Conservation (phyloP, 192 early-diverging fungal species). For the Umbelopsis ramanniana region DNA sequence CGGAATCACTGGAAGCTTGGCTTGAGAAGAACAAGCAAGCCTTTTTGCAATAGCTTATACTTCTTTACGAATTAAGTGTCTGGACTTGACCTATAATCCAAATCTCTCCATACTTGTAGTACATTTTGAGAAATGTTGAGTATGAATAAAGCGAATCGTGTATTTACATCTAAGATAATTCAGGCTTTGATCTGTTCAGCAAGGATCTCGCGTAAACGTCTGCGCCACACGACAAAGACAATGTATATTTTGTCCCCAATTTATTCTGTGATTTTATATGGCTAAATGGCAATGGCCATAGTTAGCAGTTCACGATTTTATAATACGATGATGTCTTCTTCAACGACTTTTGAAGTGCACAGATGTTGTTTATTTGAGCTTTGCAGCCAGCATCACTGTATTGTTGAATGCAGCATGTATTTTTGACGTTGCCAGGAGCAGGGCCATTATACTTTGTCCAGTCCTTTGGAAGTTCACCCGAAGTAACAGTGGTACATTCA, state of each 20-base stretch:
- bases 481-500: background rate
- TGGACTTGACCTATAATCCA: no score
- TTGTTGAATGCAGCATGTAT: background rate
- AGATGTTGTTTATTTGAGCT: background rate
- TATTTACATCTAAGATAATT: no score
- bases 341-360: background rate
- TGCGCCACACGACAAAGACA: no score
- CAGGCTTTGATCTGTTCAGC: no score
- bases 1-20: constrained; percentile 12
- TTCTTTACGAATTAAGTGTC: no score
- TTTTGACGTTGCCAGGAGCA: background rate
- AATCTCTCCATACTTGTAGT: no score
- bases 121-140: no score
- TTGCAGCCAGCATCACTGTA: background rate
- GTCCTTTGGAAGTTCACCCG: background rate
- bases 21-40: background rate
- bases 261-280: no score
- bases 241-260: no score
- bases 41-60: background rate
- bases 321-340: background rate
- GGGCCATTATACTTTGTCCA: background rate
- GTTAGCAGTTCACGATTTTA: background rate
- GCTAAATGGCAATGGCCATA: background rate
- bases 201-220: no score
- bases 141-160: no score